Evolutionary conservation across 116 monocot genomes (phyloP), one percentile per base, ranked within the genome.

Genomic region (Phalaenopsis hybrid): DNA sequence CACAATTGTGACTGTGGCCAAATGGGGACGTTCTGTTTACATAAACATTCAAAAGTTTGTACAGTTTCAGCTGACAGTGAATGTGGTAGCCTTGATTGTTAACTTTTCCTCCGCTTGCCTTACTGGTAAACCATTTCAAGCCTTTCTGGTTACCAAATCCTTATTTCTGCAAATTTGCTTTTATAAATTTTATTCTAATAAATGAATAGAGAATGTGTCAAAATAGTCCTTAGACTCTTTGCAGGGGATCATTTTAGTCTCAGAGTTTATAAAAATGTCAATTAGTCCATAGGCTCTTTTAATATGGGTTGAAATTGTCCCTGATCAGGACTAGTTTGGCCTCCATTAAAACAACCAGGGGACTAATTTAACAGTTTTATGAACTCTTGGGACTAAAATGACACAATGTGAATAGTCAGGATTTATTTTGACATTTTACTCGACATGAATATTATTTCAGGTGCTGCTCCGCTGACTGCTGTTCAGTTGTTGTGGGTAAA

Each of bases 401-500:
- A 31, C 31, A 31, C 31, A 31, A 31, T 31, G 31, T 31, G 31
- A 31, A 31, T 31, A 31, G 31, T 31, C 31, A 31, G 31, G 31
- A 31, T 31, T 31, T 31, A 31, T 31, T 31, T 31, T 31, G 31
- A 31, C 31, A 31, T 31, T 31, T 31, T 31, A 31, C 31, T 31
- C 31, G 31, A 31, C 31, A 6, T 57, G 23, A 58, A 57, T 46
- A 4, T 79, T 59, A 57, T 79, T 4, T 65, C 44, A 95, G 95
- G 95, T 69, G 76, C 77, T 77, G 91, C 95, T 80, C 95, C 95
- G 20, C 84, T 95, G 20, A 93, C 93, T 79, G 96, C 96, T 48
- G 93, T 96, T 52, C 96, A 93, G 78, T 80, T 96, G 46, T 86
- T 96, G 2, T 96, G 96, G 96, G 96, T 94, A 2, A 93, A 96